phyloP scores from a whole-genome alignment of 441 rosid genomes.

The Pelargonium australe region DNA sequence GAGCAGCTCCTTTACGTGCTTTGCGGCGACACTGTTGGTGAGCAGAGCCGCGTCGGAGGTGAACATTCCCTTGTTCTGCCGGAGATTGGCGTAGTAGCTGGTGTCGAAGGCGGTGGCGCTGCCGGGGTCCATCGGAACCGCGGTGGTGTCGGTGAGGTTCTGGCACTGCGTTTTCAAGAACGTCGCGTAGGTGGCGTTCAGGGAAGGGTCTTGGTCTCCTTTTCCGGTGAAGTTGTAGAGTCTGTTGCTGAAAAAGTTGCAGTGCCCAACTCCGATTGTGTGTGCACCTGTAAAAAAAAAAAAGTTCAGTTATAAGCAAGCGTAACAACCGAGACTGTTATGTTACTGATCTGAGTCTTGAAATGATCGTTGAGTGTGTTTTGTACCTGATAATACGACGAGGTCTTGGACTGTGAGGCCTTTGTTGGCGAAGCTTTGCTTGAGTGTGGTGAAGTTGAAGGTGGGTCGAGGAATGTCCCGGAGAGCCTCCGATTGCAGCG shows the following conservation, averaged over 20 bases:
- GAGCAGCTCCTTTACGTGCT: slow-evolving; percentile 18
- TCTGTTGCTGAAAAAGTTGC: slow-evolving; percentile 36
- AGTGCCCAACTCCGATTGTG: slow-evolving; percentile 49
- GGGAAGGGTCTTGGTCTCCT: slow-evolving; percentile 48
- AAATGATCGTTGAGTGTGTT: not conserved
- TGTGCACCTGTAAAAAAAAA: slow-evolving; percentile 71
- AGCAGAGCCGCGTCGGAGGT: slow-evolving; percentile 56
- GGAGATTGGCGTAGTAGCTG: slow-evolving; percentile 32
- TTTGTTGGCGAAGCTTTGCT: slow-evolving; percentile 22
- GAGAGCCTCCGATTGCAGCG: slow-evolving; percentile 33
- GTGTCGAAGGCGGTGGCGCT: slow-evolving; percentile 38
- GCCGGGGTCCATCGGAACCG: slow-evolving; percentile 45
- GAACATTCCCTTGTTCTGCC: slow-evolving; percentile 47
- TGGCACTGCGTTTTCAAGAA: slow-evolving; percentile 39
- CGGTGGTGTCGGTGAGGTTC: slow-evolving; percentile 20
- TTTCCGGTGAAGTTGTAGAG: slow-evolving; percentile 59
- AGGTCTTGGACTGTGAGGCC: slow-evolving; percentile 49
- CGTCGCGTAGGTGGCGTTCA: slow-evolving; percentile 32
- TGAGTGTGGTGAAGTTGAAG: slow-evolving; percentile 34
- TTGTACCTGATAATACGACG: slow-evolving; percentile 51
- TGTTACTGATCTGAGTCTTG: too few species aligned
- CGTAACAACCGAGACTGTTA: too few species aligned
- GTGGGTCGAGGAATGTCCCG: slow-evolving; percentile 42
- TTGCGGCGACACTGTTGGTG: slow-evolving; percentile 25
- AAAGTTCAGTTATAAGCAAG: too few species aligned